These are phyloP conservation scores for Cordyceps fumosorosea DNA, from an alignment of 2,329 filamentous ascomycete species.

Conservation along the genomic window DNA sequence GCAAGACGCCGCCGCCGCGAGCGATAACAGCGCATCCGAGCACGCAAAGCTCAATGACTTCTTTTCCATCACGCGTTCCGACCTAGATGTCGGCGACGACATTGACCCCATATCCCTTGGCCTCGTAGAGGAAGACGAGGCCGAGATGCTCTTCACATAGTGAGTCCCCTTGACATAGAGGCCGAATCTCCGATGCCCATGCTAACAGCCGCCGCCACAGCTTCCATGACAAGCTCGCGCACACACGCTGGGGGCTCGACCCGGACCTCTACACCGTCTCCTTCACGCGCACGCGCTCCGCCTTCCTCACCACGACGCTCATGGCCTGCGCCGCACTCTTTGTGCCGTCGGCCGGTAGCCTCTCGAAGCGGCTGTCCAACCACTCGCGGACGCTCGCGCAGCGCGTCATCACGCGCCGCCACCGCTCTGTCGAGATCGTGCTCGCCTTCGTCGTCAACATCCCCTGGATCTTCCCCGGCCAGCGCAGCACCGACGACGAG, in stretches of 20 bases:
- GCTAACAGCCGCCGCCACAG: conserved; percentile 28
- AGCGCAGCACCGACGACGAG: conserved; percentile 64
- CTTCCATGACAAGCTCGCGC: conserved; percentile 63
- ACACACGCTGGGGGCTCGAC: conserved; percentile 69
- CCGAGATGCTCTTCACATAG: conserved; percentile 58
- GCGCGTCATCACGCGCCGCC: conserved; percentile 52
- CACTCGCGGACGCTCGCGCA: conserved; percentile 59
- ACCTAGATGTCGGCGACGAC: conserved; percentile 55
- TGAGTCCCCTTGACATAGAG: conserved; percentile 31
- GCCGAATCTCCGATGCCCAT: background rate
- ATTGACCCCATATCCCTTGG: conserved; percentile 65
- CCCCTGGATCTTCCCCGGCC: conserved; percentile 65
- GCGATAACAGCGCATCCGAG: conserved; percentile 26
- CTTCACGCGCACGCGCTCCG: conserved; percentile 61
- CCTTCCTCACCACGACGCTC: conserved; percentile 66
- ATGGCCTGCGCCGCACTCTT: conserved; percentile 63
- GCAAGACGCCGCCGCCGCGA: conserved; percentile 14
- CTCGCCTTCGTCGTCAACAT: conserved; percentile 70
- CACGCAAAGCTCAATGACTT: conserved; percentile 49
- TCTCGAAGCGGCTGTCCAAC: conserved; percentile 59
- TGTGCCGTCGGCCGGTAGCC: conserved; percentile 53
- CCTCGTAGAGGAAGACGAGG: conserved; percentile 59
- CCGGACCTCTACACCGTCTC: conserved; percentile 56
- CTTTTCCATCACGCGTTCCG: conserved; percentile 58
- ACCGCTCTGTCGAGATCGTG: conserved; percentile 67